A percentile compares a stretch with the other conserved stretches of the same genome.
phyloP scores from a whole-genome alignment of 106 monocot genomes.

The Platanthera guangdongensis region DNA sequence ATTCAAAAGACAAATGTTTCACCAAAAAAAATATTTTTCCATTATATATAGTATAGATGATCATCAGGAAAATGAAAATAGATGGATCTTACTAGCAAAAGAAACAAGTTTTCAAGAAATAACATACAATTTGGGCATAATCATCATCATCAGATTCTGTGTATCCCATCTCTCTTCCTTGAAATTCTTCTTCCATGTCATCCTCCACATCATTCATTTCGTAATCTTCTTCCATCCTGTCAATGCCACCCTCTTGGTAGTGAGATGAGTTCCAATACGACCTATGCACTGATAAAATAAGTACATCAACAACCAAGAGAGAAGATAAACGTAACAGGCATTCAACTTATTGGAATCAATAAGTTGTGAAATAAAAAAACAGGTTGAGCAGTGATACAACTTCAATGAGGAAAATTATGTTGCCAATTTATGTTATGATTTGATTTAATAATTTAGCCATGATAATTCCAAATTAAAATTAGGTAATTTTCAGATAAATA shows the following conservation, averaged over 20 bases:
- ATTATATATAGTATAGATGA: neutral
- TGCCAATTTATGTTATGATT: neutral
- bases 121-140: slow-evolving; percentile 31
- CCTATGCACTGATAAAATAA: neutral
- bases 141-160: slow-evolving; percentile 65
- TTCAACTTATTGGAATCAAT: neutral
- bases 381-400: neutral
- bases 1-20: no score
- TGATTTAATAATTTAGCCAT: no score
- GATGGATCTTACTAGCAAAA: neutral
- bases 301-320: no score
- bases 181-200: slow-evolving; percentile 63
- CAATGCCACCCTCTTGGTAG: neutral
- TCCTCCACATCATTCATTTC: slow-evolving; percentile 58
- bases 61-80: neutral
- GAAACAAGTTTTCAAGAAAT: neutral
- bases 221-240: slow-evolving; percentile 11
- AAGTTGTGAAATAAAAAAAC: neutral
- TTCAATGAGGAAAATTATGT: neutral
- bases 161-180: slow-evolving; percentile 18
- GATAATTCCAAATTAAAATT: no score
- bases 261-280: neutral
- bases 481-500: no score
- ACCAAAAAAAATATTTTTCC: no score
- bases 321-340: no score